phyloP scores from a whole-genome alignment of 208 protist genomes.

The Wallacemonas sp. region DNA sequence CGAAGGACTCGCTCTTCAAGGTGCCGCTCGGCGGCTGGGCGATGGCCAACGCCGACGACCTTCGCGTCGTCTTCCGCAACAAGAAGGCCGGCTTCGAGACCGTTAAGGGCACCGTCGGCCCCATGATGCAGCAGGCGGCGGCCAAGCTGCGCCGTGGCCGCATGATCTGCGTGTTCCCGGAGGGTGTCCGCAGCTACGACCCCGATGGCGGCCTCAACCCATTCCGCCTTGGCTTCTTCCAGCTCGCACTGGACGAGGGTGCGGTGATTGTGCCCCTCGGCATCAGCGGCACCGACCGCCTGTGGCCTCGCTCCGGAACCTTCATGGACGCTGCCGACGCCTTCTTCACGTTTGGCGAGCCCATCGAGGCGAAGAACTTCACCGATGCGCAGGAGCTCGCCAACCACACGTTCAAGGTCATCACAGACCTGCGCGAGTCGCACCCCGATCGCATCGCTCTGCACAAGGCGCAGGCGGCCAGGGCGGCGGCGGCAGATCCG shows the following conservation, averaged over 20 bases:
- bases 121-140: constrained; percentile 81
- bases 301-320: constrained; percentile 64
- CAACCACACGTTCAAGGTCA: constrained; percentile 61
- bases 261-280: constrained; percentile 82
- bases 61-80: constrained; percentile 73
- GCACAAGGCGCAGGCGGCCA: constrained; percentile 18
- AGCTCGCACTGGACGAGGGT: constrained; percentile 70
- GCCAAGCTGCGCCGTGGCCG: constrained; percentile 67
- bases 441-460: constrained; percentile 70
- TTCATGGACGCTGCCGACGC: constrained; percentile 55
- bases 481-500: background rate
- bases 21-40: constrained; percentile 86
- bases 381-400: constrained; percentile 63
- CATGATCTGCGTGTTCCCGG: constrained; percentile 85
- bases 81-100: constrained; percentile 74
- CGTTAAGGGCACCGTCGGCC: constrained; percentile 76
- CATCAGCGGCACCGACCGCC: constrained; percentile 72
- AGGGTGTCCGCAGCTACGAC: constrained; percentile 72
- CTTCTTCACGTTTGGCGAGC: constrained; percentile 79
- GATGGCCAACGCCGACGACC: constrained; percentile 76
- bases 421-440: constrained; percentile 60
- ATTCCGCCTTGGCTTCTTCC: constrained; percentile 86
- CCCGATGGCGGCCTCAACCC: constrained; percentile 67
- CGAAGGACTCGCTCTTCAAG: constrained; percentile 77
- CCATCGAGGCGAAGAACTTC: constrained; percentile 65